A percentile compares a stretch with the other conserved stretches of the same genome.
Evolutionary conservation across 805 yeast species (phyloP).

Genomic region (Metschnikowia dekortorum): DNA sequence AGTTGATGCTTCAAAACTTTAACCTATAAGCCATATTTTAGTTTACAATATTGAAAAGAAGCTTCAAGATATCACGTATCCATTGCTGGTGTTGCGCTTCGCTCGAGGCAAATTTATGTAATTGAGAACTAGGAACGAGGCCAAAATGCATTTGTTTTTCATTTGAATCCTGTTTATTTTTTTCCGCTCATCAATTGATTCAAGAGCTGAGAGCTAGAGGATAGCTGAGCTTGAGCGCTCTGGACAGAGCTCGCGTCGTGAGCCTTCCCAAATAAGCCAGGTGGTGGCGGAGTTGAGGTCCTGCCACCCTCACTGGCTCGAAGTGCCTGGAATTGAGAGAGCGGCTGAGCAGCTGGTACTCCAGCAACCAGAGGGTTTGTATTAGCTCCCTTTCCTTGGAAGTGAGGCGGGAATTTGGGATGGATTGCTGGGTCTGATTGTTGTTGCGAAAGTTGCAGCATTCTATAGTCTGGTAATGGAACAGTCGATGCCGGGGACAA

Average conservation of each 20-base stretch:
- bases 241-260: conserved; percentile 10
- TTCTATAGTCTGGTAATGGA: background rate
- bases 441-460: background rate
- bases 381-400: conserved; percentile 1
- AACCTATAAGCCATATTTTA: background rate
- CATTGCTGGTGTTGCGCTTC: background rate
- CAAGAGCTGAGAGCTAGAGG: conserved; percentile 73
- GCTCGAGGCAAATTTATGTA: no score
- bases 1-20: conserved; percentile 7
- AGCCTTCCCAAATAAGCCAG: conserved; percentile 49
- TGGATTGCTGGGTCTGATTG: background rate
- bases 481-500: background rate
- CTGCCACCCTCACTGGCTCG: conserved; percentile 30
- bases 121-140: background rate
- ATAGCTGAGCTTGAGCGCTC: conserved; percentile 21
- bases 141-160: background rate
- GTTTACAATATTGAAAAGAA: background rate
- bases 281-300: conserved; percentile 66
- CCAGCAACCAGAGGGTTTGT: background rate
- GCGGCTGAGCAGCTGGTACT: conserved; percentile 11
- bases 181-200: conserved; percentile 84
- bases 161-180: conserved; percentile 22
- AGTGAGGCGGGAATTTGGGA: conserved; percentile 4
- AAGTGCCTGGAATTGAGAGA: conserved; percentile 23
- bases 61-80: background rate